A percentile compares a stretch with the other conserved stretches of the same genome.
Conservation (phyloP, 257 asterid genomes). For the Penstemon newberryi region DNA sequence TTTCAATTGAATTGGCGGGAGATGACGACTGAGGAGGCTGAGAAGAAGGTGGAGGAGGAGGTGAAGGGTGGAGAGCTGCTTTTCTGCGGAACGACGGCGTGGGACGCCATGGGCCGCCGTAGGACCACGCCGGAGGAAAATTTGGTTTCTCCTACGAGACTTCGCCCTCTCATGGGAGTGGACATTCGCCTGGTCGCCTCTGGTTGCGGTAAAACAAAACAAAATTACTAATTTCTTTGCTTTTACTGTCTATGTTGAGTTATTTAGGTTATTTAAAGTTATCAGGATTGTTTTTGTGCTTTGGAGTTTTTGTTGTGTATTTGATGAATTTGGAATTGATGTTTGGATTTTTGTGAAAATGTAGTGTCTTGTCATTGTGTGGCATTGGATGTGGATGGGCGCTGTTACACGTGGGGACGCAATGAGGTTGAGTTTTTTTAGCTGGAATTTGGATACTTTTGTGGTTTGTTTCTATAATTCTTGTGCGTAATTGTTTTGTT, state of each 20-base stretch:
- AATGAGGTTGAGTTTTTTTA: constrained; percentile 52
- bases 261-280: not conserved
- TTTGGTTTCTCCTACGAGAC: constrained; percentile 78
- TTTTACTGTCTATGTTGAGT: not conserved
- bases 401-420: constrained; percentile 97
- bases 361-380: constrained; percentile 91
- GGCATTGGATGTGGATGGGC: constrained; percentile 91
- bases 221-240: not conserved
- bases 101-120: constrained; percentile 92
- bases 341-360: constrained; percentile 24
- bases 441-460: not conserved
- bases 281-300: constrained; percentile 16
- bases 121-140: constrained; percentile 62
- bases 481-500: constrained; percentile 17
- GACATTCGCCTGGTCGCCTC: constrained; percentile 80
- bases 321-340: constrained; percentile 15
- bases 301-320: constrained; percentile 16
- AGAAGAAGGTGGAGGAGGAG: constrained; percentile 49
- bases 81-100: constrained; percentile 83
- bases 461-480: constrained; percentile 16
- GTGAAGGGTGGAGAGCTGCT: constrained; percentile 80
- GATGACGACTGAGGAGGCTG: constrained; percentile 61
- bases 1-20: constrained; percentile 33
- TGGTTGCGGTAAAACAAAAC: constrained; percentile 64
- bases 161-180: constrained; percentile 79